These are phyloP conservation scores for Russula sp. DNA, from an alignment of 768 basidiomycete species.

Conservation along the genomic window DNA sequence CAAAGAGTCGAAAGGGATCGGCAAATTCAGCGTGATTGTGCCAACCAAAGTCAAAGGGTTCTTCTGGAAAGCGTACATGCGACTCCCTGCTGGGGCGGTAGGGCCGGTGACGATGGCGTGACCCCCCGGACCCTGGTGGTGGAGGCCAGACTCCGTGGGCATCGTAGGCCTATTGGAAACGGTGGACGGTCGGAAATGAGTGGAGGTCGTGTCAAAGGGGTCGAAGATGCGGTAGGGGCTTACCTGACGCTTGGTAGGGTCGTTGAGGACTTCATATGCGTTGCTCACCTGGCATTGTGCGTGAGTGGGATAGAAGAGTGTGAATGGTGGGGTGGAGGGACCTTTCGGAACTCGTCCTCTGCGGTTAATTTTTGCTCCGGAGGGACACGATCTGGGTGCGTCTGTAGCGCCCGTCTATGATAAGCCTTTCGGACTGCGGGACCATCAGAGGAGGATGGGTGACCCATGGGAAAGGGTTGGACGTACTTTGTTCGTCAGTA, in stretches of 20 bases:
- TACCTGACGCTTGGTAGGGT: conserved; percentile 54
- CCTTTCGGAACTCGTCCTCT: conserved; percentile 52
- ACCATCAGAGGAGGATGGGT: neutral
- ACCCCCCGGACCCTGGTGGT: conserved; percentile 14
- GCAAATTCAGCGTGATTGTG: conserved; percentile 48
- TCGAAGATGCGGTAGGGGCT: conserved; percentile 20
- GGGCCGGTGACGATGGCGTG: conserved; percentile 14
- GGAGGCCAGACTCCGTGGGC: conserved; percentile 70
- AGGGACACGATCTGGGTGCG: conserved; percentile 71
- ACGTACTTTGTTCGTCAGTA: conserved; percentile 57
- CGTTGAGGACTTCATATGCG: conserved; percentile 69
- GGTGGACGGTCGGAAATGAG: conserved; percentile 5
- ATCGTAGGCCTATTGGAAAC: conserved; percentile 51
- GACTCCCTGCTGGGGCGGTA: conserved; percentile 7
- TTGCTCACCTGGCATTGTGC: conserved; percentile 51
- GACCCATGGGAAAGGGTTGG: neutral
- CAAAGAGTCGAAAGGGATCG: conserved; percentile 71
- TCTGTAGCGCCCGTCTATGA: conserved; percentile 61
- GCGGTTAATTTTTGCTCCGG: conserved; percentile 50
- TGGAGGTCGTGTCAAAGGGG: neutral
- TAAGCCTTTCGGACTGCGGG: conserved; percentile 70
- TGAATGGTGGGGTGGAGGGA: conserved; percentile 27
- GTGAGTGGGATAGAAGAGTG: conserved; percentile 12
- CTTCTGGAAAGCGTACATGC: conserved; percentile 4
- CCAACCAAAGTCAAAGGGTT: conserved; percentile 33